These are phyloP conservation scores for Juncus inflexus DNA, from an alignment of 176 grass and related monocot species.

Conservation along the genomic window DNA sequence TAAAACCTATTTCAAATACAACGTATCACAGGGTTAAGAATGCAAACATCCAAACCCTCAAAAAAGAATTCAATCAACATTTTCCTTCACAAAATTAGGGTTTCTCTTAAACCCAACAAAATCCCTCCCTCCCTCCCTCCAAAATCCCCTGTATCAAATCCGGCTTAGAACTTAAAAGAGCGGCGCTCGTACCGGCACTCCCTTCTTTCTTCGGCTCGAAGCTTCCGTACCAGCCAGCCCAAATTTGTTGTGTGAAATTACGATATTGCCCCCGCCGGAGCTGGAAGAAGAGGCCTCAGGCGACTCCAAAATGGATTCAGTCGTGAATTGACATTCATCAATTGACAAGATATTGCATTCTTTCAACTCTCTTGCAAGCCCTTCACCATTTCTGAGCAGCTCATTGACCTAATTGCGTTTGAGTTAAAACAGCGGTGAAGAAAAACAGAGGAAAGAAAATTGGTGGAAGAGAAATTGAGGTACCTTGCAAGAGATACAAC, in stretches of 20 bases:
- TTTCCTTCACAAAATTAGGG: conserved; percentile 31
- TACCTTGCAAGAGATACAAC: conserved; percentile 50
- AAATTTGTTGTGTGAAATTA: conserved; percentile 1
- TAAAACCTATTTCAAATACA: background rate
- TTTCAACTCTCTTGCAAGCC: conserved; percentile 32
- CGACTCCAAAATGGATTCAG: conserved; percentile 35
- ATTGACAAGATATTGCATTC: conserved; percentile 43
- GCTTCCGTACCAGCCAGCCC: background rate
- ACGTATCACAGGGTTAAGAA: background rate
- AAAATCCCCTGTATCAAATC: conserved; percentile 12
- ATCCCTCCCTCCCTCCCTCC: conserved; percentile 1
- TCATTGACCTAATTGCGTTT: conserved; percentile 32
- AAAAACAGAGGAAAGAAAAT: conserved; percentile 5
- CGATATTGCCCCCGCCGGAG: conserved; percentile 11
- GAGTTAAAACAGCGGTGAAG: background rate
- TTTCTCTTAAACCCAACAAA: conserved; percentile 21
- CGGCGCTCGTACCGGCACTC: conserved; percentile 34
- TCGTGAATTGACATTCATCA: conserved; percentile 36
- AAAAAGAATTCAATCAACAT: conserved; percentile 23
- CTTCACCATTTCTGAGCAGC: conserved; percentile 23
- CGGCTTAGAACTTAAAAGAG: conserved; percentile 28
- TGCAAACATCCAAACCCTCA: conserved; percentile 23
- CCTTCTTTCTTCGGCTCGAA: conserved; percentile 41
- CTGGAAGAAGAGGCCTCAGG: conserved; percentile 23
- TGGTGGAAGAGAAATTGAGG: background rate